Conservation (phyloP, 2,329 filamentous ascomycete genomes). For the Tolypocladium tundrense region DNA sequence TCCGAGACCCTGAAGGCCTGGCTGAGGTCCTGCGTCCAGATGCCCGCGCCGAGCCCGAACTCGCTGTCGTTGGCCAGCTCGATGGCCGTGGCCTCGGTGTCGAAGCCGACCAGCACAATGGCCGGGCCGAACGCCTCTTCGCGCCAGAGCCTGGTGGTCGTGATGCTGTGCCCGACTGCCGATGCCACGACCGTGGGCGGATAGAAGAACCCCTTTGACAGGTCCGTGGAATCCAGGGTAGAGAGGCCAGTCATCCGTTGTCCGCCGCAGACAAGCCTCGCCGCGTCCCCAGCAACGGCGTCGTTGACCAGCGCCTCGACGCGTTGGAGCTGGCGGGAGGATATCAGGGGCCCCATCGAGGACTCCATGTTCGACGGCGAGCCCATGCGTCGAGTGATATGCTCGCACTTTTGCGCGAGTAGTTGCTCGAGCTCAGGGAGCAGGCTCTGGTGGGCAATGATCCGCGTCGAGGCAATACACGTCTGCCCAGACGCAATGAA, state of each 20-base stretch:
- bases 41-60: conserved; percentile 66
- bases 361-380: conserved; percentile 44
- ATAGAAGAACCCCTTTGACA: conserved; percentile 61
- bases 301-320: conserved; percentile 57
- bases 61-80: conserved; percentile 61
- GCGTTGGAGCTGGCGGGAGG: conserved; percentile 50
- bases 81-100: conserved; percentile 61
- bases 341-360: conserved; percentile 56
- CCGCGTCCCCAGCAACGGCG: conserved; percentile 44
- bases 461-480: conserved; percentile 60
- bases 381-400: conserved; percentile 43
- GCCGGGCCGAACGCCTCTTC: conserved; percentile 82
- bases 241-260: conserved; percentile 36
- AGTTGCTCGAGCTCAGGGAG: conserved; percentile 53
- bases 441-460: conserved; percentile 62
- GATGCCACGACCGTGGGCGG: conserved; percentile 61
- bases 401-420: conserved; percentile 54
- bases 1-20: conserved; percentile 67
- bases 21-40: conserved; percentile 68
- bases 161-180: conserved; percentile 46
- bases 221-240: conserved; percentile 37
- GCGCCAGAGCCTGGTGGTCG: conserved; percentile 60
- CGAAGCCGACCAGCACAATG: conserved; percentile 65
- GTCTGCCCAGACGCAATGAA: conserved; percentile 47
- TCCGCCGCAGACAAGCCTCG: conserved; percentile 31